These are phyloP conservation scores for Aspergillus clavatus DNA, from an alignment of 2,329 filamentous ascomycete species.

Conservation along the genomic window DNA sequence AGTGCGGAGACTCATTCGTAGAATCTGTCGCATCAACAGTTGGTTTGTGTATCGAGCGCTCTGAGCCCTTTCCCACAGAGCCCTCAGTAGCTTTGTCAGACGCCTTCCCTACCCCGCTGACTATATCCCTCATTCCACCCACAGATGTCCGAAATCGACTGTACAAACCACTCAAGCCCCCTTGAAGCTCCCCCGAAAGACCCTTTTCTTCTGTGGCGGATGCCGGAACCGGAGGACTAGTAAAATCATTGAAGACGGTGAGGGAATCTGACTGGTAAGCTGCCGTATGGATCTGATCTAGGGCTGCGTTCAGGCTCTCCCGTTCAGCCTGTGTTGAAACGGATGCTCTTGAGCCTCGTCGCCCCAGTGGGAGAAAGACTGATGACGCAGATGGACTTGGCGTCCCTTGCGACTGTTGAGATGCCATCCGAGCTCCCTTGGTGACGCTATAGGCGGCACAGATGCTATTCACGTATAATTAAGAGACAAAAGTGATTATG, in stretches of 20 bases:
- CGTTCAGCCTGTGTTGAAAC: conserved; percentile 57
- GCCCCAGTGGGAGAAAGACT: conserved; percentile 41
- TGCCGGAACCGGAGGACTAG: conserved; percentile 57
- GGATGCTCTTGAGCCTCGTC: conserved; percentile 49
- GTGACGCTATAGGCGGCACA: conserved; percentile 6
- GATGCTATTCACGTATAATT: neutral
- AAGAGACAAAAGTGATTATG: neutral
- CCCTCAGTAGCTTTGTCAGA: conserved; percentile 26
- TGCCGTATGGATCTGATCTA: conserved; percentile 82
- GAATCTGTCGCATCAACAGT: conserved; percentile 18
- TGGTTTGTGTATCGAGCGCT: conserved; percentile 24
- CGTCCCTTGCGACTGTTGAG: conserved; percentile 33
- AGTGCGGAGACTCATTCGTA: conserved; percentile 21
- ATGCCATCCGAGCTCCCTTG: conserved; percentile 28
- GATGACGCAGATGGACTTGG: conserved; percentile 44
- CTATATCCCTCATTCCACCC: conserved; percentile 59
- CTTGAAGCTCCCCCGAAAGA: conserved; percentile 69
- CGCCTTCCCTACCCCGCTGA: conserved; percentile 31
- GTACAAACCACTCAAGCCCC: conserved; percentile 84
- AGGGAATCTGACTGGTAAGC: conserved; percentile 80
- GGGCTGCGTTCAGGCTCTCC: conserved; percentile 68
- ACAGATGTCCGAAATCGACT: conserved; percentile 78
- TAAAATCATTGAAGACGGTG: conserved; percentile 93
- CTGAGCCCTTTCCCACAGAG: conserved; percentile 23
- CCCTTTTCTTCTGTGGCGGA: conserved; percentile 63